Evolutionary conservation across 129 eudicot genomes (phyloP).

Genomic region (Flaveria robusta): DNA sequence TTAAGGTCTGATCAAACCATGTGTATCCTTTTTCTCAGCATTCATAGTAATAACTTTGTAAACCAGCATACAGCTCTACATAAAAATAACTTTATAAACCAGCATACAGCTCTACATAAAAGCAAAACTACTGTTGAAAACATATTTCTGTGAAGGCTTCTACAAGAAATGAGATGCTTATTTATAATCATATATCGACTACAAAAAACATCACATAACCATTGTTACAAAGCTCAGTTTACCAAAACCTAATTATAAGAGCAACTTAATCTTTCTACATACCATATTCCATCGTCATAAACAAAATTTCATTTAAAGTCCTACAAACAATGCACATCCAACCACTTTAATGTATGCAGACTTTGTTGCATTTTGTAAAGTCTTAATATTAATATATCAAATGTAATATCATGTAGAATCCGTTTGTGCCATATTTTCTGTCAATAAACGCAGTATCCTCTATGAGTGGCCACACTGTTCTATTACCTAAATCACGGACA

Average conservation of each 20-base stretch:
- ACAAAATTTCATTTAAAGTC: neutral
- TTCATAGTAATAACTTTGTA: too few species aligned
- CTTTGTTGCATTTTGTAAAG: neutral
- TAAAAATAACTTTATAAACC: neutral
- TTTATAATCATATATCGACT: neutral
- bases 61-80: neutral
- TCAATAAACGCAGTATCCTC: neutral
- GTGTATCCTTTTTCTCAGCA: too few species aligned
- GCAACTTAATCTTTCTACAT: neutral
- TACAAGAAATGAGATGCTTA: neutral
- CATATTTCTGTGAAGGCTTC: neutral
- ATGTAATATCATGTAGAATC: neutral
- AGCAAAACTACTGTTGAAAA: neutral
- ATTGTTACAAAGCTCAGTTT: neutral
- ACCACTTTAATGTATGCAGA: neutral
- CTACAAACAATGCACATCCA: neutral
- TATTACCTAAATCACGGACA: conserved; percentile 6
- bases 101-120: neutral
- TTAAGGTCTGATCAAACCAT: too few species aligned
- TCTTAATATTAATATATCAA: neutral
- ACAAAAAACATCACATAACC: conserved; percentile 11
- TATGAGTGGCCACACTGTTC: neutral
- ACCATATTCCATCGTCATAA: neutral
- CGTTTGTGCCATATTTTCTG: neutral
- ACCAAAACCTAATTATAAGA: neutral